A percentile compares a stretch with the other conserved stretches of the same genome.
Conservation (phyloP, 495 filamentous ascomycete species). For the Aspergillus bridgeri region DNA sequence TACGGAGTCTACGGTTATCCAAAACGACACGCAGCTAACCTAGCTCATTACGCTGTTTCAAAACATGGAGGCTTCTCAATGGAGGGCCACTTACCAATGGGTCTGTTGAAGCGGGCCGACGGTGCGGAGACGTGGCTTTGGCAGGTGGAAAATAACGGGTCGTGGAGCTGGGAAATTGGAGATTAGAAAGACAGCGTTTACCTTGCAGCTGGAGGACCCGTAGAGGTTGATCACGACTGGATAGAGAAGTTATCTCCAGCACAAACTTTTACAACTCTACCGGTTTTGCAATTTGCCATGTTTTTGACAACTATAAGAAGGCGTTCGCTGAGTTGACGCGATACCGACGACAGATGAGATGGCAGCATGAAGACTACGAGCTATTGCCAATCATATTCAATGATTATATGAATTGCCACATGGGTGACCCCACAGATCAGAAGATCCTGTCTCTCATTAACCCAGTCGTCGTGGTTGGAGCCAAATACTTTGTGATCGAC, state of each 20-base stretch:
- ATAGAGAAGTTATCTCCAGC: conserved; percentile 9
- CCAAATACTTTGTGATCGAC: conserved; percentile 28
- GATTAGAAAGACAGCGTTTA: conserved; percentile 24
- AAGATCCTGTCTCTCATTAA: conserved; percentile 24
- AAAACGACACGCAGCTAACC: conserved; percentile 11
- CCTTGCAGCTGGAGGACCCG: conserved; percentile 19
- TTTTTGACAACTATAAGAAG: conserved; percentile 5
- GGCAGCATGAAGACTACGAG: conserved; percentile 16
- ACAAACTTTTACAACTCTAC: conserved; percentile 14
- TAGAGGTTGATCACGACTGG: conserved; percentile 19
- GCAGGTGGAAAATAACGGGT: conserved; percentile 27
- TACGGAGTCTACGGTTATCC: conserved; percentile 17
- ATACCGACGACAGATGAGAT: conserved; percentile 19
- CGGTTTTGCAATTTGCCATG: conserved; percentile 17
- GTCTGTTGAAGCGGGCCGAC: conserved; percentile 10
- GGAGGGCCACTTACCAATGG: conserved; percentile 19
- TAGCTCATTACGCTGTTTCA: conserved; percentile 13
- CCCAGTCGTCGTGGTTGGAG: conserved; percentile 11
- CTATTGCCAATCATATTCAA: conserved; percentile 24
- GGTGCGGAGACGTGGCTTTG: conserved; percentile 22
- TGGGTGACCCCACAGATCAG: conserved; percentile 26
- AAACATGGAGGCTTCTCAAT: conserved; percentile 21
- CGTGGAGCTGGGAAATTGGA: conserved; percentile 27
- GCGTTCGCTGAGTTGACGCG: conserved; percentile 19
- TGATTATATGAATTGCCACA: conserved; percentile 31